Percentiles rank a stretch among this genome's conserved stretches.
These are phyloP conservation scores for Yamadazyma pseudoaaseri DNA, from an alignment of 1,139 yeast genomes.

Conservation along the genomic window DNA sequence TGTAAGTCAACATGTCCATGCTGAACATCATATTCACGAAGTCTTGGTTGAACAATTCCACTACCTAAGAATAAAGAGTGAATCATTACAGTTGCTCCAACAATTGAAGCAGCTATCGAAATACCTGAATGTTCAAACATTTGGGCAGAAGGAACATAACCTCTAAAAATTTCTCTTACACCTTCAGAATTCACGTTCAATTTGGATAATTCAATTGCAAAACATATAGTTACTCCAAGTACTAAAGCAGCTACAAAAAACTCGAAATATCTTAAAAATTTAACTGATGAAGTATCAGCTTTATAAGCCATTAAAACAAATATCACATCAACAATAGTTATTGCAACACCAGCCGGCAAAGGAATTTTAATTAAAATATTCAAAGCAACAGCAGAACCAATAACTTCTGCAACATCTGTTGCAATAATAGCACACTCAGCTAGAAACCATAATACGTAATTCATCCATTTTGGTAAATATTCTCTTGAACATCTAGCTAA, in stretches of 20 bases:
- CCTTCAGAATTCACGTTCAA: slow-evolving; percentile 42
- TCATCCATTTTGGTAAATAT: slow-evolving; percentile 61
- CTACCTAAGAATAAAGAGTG: slow-evolving; percentile 76
- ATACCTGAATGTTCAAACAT: slow-evolving; percentile 65
- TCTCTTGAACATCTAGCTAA: slow-evolving; percentile 68
- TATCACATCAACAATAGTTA: slow-evolving; percentile 71
- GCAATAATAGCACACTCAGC: slow-evolving; percentile 84
- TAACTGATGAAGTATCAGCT: slow-evolving; percentile 65
- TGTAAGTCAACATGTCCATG: slow-evolving; percentile 53
- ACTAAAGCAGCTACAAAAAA: slow-evolving; percentile 64
- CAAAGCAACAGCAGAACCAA: slow-evolving; percentile 83
- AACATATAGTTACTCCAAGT: slow-evolving; percentile 68
- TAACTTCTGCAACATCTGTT: slow-evolving; percentile 84
- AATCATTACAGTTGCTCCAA: slow-evolving; percentile 86
- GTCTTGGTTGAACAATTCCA: slow-evolving; percentile 71
- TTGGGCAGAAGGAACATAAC: slow-evolving; percentile 65
- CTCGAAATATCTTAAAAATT: slow-evolving; percentile 65
- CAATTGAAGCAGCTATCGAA: slow-evolving; percentile 71
- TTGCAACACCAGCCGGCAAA: slow-evolving; percentile 72
- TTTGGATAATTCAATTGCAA: slow-evolving; percentile 63
- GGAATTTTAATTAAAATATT: slow-evolving; percentile 70
- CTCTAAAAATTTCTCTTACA: slow-evolving; percentile 59
- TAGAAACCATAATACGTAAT: slow-evolving; percentile 55
- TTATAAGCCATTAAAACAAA: slow-evolving; percentile 72
- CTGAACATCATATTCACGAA: slow-evolving; percentile 60